Conservation (phyloP, 768 basidiomycete species). For the Chiua virens region DNA sequence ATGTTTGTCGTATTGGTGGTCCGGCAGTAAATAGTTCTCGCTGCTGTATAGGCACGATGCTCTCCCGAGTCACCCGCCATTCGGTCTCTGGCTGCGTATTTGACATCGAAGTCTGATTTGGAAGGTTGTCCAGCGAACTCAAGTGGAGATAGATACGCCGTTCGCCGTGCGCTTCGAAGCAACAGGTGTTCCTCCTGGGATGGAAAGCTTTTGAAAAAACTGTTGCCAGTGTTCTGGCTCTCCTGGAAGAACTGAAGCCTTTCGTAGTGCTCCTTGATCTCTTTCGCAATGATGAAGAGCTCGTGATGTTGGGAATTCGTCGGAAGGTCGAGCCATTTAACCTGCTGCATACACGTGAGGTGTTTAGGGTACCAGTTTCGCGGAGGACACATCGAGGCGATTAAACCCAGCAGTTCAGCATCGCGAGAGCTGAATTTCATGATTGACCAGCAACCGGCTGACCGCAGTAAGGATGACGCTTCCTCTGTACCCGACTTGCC, state of each 20-base stretch:
- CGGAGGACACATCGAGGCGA: constrained; percentile 35
- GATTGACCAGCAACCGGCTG: constrained; percentile 41
- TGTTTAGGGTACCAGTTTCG: constrained; percentile 40
- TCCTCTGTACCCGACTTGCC: constrained; percentile 44
- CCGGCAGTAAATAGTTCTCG: constrained; percentile 2
- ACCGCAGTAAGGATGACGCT: constrained; percentile 39
- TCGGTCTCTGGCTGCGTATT: constrained; percentile 13
- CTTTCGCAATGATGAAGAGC: constrained; percentile 22
- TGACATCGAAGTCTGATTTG: neutral
- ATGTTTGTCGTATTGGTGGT: neutral
- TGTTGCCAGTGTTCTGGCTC: neutral
- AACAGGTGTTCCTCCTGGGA: constrained; percentile 3
- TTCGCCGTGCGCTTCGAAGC: constrained; percentile 15
- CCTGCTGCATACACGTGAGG: constrained; percentile 39
- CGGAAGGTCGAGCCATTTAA: constrained; percentile 30
- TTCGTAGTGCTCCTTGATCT: constrained; percentile 31
- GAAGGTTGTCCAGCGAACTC: constrained; percentile 5
- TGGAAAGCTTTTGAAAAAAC: constrained; percentile 7
- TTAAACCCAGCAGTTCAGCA: constrained; percentile 31
- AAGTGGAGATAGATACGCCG: constrained; percentile 11
- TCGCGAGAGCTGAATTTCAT: constrained; percentile 33
- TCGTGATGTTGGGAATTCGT: constrained; percentile 32
- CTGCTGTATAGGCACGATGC: constrained; percentile 17
- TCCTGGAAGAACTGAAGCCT: constrained; percentile 13
- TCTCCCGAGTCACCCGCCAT: constrained; percentile 1